phyloP scores from a whole-genome alignment of 2,329 filamentous ascomycete genomes.

The Gnomoniopsis sp. region DNA sequence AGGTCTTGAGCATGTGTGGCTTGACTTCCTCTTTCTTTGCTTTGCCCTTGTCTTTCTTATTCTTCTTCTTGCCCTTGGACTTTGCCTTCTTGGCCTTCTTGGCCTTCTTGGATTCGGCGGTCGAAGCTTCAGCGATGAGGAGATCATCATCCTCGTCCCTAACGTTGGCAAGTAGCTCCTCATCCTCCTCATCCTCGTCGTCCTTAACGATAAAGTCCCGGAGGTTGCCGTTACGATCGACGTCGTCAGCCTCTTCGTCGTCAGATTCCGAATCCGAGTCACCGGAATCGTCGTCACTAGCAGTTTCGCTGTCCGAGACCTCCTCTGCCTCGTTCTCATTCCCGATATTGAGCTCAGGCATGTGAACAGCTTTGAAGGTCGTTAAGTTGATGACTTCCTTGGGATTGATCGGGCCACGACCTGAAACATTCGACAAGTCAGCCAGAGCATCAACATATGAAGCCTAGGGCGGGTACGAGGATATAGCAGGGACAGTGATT shows the following conservation, averaged over 20 bases:
- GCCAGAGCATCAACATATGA: neutral
- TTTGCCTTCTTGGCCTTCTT: constrained; percentile 24
- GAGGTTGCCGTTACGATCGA: constrained; percentile 39
- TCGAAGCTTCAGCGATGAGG: neutral
- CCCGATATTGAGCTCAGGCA: constrained; percentile 44
- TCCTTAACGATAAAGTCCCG: constrained; percentile 52
- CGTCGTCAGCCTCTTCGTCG: constrained; percentile 29
- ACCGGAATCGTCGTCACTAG: constrained; percentile 35
- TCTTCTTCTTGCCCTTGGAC: constrained; percentile 37
- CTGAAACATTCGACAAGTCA: neutral
- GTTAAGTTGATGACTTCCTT: constrained; percentile 70
- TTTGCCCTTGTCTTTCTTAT: constrained; percentile 39
- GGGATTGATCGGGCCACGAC: constrained; percentile 60
- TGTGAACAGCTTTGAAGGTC: constrained; percentile 71
- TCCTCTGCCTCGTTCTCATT: constrained; percentile 23
- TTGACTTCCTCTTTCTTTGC: constrained; percentile 38
- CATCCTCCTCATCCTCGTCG: constrained; percentile 30
- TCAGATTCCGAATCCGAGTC: constrained; percentile 24
- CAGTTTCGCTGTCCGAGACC: constrained; percentile 26
- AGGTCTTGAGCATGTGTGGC: constrained; percentile 30
- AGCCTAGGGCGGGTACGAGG: neutral
- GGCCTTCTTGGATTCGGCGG: constrained; percentile 26
- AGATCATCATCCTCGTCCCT: constrained; percentile 20
- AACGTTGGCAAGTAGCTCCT: constrained; percentile 20
- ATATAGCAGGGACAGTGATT: neutral